Evolutionary conservation across 208 protist genomes (phyloP).

Genomic region (Acanthamoeba culbertsoni): DNA sequence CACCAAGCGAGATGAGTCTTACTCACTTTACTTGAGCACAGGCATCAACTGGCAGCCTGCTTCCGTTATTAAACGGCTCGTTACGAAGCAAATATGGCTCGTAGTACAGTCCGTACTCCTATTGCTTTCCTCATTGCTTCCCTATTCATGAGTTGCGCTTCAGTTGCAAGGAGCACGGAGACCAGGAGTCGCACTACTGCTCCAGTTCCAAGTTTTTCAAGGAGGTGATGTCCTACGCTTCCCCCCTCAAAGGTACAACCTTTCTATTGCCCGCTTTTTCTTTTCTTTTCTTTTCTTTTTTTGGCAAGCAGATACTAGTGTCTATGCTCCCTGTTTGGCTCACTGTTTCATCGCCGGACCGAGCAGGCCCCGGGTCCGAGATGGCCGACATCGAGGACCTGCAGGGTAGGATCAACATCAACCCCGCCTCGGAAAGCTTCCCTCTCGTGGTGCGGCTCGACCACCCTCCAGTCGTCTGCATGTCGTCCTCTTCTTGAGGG

Average conservation of each 20-base stretch:
- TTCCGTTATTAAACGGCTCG: slow-evolving; percentile 1
- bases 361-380: not conserved
- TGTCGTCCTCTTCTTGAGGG: not conserved
- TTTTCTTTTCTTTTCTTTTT: too few relatives aligned
- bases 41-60: slow-evolving; percentile 2
- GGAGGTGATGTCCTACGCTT: not conserved
- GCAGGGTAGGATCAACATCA: not conserved
- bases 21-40: not conserved
- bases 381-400: slow-evolving; percentile 49
- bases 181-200: slow-evolving; percentile 49
- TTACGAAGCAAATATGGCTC: not conserved
- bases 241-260: not conserved
- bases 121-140: not conserved
- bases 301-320: too few relatives aligned
- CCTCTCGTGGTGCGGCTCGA: not conserved
- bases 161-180: slow-evolving; percentile 14
- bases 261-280: not conserved
- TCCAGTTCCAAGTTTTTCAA: slow-evolving; percentile 16
- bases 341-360: not conserved
- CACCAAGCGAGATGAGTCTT: too few relatives aligned
- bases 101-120: not conserved
- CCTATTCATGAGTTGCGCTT: not conserved
- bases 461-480: not conserved
- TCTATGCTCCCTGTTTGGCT: not conserved
- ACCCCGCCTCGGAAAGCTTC: not conserved